Evolutionary conservation across 768 basidiomycete genomes (phyloP), one percentile per base, ranked within the genome.

Genomic region (Pleurotus ostreatus): DNA sequence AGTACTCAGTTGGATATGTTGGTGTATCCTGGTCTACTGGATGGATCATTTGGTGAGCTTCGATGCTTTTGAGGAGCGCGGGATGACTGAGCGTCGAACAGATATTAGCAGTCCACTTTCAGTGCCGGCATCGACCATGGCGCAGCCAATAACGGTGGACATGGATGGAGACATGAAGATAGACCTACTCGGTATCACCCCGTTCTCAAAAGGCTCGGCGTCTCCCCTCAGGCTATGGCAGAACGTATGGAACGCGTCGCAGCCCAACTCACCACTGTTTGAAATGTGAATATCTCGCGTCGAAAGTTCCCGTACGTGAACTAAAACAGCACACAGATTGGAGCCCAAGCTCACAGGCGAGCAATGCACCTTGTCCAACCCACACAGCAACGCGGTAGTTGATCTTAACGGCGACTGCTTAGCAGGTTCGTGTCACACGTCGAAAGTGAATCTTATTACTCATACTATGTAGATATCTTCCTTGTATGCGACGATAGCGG

Each of bases 331-430:
- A 1, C 1, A 1, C 56, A 92, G 89, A 7, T 68, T 71, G 26
- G 75, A 84, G 45, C 81, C 89, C 1, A 78, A 78, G 13, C 82
- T 93, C 61, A 68, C 76, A 18, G 85, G 82, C 12, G 61, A 76
- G 25, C 83, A 85, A 43, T 99, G 97, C 70, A 78, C 72, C 8
- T 68, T 93, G n/a, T 81, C 91, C 9, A 85, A 87, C 60, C 95
- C 96, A 4, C 97, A 98, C 66, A 94, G 90, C 66, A 97, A 95
- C 69, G 95, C 94, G 0, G 88, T 94, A 15, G 81, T 98, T 4
- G 97, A 99, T 65, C 73, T 99, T 39, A 84, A 98, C 59, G 97
- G 97, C 11, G 97, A 99, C 68, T 98, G 97, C 68, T 78, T 97
- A 3, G 93, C 95, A 60, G 93, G 93, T 89, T 58, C 60, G 77